phyloP scores from a whole-genome alignment of 129 eudicot species.

The Artemisia tridentata region DNA sequence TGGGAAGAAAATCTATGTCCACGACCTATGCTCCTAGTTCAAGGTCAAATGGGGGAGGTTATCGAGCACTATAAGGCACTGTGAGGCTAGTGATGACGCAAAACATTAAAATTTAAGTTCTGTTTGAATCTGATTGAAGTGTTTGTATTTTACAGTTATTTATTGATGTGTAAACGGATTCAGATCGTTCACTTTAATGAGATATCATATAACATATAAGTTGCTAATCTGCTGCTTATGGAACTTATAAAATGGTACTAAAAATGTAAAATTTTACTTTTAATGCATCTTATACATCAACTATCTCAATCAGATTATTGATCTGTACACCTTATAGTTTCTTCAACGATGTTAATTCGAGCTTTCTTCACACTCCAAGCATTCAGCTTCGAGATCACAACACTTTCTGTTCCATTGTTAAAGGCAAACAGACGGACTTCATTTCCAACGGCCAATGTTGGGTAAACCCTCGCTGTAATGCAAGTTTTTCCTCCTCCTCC shows the following conservation, averaged over 20 bases:
- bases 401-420: constrained; percentile 41
- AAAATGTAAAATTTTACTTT: neutral
- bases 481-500: constrained; percentile 66
- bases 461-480: constrained; percentile 77
- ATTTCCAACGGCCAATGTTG: constrained; percentile 47
- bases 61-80: constrained; percentile 14
- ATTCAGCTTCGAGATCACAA: constrained; percentile 29
- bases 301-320: constrained; percentile 10
- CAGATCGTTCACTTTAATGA: neutral
- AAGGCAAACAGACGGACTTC: constrained; percentile 48
- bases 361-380: constrained; percentile 48
- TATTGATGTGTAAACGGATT: neutral
- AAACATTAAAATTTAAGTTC: neutral
- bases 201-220: neutral
- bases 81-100: neutral
- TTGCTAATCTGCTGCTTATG: neutral
- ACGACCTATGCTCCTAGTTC: constrained; percentile 26
- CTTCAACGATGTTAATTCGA: constrained; percentile 20
- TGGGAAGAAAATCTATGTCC: constrained; percentile 29
- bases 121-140: constrained; percentile 8
- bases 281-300: neutral
- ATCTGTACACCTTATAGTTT: constrained; percentile 17
- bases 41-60: constrained; percentile 34
- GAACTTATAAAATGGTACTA: neutral
- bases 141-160: neutral